phyloP scores from a whole-genome alignment of 2,329 filamentous ascomycete species.

The Xylaria sp. region DNA sequence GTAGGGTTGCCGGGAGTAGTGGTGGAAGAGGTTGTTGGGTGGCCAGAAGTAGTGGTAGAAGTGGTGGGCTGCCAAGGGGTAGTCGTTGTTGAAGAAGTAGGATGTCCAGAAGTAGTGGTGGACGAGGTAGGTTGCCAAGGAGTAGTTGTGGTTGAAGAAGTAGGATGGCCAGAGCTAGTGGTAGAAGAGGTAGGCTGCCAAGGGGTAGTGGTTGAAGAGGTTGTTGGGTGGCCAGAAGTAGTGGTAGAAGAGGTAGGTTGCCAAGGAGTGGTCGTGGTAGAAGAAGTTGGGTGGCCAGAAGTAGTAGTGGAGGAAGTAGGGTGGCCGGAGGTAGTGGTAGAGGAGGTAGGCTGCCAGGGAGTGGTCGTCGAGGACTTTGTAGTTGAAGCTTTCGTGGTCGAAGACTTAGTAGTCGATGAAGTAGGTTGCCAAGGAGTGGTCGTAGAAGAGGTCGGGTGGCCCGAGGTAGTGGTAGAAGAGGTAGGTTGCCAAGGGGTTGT shows the following conservation, averaged over 20 bases:
- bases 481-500: not conserved
- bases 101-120: not conserved
- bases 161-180: not conserved
- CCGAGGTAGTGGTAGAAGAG: not conserved
- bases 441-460: not conserved
- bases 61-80: not conserved
- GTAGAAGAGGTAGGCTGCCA: not conserved
- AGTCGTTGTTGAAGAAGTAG: not conserved
- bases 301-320: not conserved
- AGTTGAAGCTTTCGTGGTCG: not conserved
- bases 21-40: not conserved
- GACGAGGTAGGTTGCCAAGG: not conserved
- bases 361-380: not conserved
- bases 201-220: not conserved
- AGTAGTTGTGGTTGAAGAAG: not conserved
- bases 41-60: not conserved
- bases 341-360: not conserved
- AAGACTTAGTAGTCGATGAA: not conserved
- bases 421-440: not conserved
- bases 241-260: not conserved
- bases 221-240: not conserved
- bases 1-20: not conserved
- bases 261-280: not conserved
- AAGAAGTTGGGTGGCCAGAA: not conserved
- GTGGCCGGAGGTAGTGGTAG: not conserved